Evolutionary conservation across 495 filamentous ascomycete genomes (phyloP), one percentile per base, ranked within the genome.

Genomic region (Penicillium cosmopolitanum): DNA sequence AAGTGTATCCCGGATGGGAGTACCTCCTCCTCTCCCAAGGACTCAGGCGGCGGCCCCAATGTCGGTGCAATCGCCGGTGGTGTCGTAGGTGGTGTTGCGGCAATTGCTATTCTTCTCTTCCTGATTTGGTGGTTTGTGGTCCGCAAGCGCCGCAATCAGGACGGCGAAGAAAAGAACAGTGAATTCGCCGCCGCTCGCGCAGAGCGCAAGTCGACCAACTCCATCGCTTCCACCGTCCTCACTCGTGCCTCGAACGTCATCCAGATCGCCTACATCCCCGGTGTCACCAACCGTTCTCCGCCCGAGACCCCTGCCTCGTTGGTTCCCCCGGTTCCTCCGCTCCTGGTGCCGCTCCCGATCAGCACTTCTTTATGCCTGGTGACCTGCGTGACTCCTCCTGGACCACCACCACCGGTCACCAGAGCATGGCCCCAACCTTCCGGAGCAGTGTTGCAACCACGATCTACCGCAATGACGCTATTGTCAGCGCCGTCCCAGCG

Each of bases 191-290:
- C 89, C 61, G 81, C 87, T 52, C 84, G 89, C 58, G 84, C 87
- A 25, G 92, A 91, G 25, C 91, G 93, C 36, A 92, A 96, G 65
- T 96, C 94, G 5, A 89, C 91, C 54, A 84, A 87, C 61, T 97
- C 93, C 38, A 92, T 98, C 66, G 95, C 96, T 15, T 97, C 93
- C 10, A 97, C 94, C 51, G 91, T 97, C 54, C 85, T 96, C 55
- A 98, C 95, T 6, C 88, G 95, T 48, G 95, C 95, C 46, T 97
- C 94, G 58, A 98, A 98, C 77, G 91, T 98, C 70, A 98, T 98
- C 60, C 95, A 98, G 76, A 98, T 98, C 72, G 95, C 96, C 46
- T 98, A 97, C 73, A 97, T 98, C 63, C 95, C 95, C 50, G 95
- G 95, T 47, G 93, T 98, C 69, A 98, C 93, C 55, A 97, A 97